Base-by-base conservation (phyloP, 768 basidiomycete species). In the Auriscalpium orientale region DNA sequence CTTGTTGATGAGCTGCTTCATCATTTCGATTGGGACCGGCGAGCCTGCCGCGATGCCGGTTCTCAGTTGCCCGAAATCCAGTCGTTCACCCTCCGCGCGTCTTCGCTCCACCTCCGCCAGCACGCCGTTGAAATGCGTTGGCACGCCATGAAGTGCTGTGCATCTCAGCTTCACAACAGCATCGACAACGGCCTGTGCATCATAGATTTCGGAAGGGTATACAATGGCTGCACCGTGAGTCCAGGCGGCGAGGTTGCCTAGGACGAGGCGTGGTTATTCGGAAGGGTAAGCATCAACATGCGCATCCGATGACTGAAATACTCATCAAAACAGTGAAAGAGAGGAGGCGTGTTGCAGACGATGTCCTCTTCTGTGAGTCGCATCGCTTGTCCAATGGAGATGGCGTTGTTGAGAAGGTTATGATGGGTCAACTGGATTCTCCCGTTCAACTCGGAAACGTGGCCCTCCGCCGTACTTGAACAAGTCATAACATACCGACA, bases 281-380 rank as follows among this genome's bases (percentile, higher is more conserved):
- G 44, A 49, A 47, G 22, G 35, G 58, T 54, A 59, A 60, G 46
- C 11, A 37, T 7, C 28, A 7, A 8, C 6, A 35, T n/a, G 16
- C 8, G 20, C 8, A 58, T 7, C 4, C 43, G 18, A 46, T 47
- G 46, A 44, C 2, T 44, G 35, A 28, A 4, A 13, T 36, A 88
- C 88, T 85, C 71, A 89, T 90, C 90, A 79, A 91, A 91, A 66
- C 90, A 92, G 67, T 93, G 90, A 67, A 91, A 93, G 1, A 91
- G 70, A 0, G 90, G 90, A 2, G 90, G 90, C 1, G 83, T 83
- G 59, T 92, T 91, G 76, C 90, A 91, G 4, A 91, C 69, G 21
- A 88, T 68, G 59, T 93, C 90, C 9, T 77, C 66, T 22, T 80
- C 71, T 0, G 83, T 79, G 45, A 93, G 71, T 52, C 71, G 69